Conservation (phyloP, 2,329 filamentous ascomycete genomes). For the Botrytis squamosa region DNA sequence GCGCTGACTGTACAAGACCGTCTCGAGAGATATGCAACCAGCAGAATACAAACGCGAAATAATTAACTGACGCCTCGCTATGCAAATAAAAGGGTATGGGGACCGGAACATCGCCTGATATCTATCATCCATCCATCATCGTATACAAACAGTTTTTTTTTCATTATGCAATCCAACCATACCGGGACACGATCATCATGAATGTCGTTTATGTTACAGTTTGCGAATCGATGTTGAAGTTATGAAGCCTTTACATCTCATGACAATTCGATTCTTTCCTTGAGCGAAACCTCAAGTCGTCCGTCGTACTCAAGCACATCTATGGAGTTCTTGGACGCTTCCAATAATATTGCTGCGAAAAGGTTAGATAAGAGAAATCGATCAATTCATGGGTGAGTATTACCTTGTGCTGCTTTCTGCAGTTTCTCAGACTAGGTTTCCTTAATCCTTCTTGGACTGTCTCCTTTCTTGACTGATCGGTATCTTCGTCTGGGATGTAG, state of each 20-base stretch:
- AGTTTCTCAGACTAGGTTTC: slow-evolving; percentile 84
- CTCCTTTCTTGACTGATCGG: slow-evolving; percentile 72
- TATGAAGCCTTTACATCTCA: slow-evolving; percentile 9
- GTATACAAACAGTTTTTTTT: slow-evolving; percentile 25
- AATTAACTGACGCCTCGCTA: slow-evolving; percentile 33
- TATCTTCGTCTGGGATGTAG: slow-evolving; percentile 85
- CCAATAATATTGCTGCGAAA: slow-evolving; percentile 63
- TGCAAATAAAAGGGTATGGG: slow-evolving; percentile 29
- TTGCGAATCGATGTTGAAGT: slow-evolving; percentile 1
- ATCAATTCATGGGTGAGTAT: slow-evolving; percentile 33
- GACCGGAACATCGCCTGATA: slow-evolving; percentile 27
- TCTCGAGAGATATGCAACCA: slow-evolving; percentile 8
- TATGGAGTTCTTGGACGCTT: slow-evolving; percentile 59
- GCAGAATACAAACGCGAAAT: slow-evolving; percentile 20
- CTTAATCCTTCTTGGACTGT: slow-evolving; percentile 83
- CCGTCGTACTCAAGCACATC: slow-evolving; percentile 40
- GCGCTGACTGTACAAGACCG: neutral
- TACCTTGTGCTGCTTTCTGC: slow-evolving; percentile 97
- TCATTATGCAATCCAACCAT: slow-evolving; percentile 17
- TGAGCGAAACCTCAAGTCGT: slow-evolving; percentile 24
- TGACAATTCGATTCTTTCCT: slow-evolving; percentile 17
- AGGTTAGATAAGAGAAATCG: slow-evolving; percentile 6
- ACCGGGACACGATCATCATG: slow-evolving; percentile 8
- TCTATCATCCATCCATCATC: slow-evolving; percentile 25
- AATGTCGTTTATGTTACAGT: slow-evolving; percentile 12